phyloP scores from a whole-genome alignment of 108 stramenopile species.

The Epipyxis sp. region DNA sequence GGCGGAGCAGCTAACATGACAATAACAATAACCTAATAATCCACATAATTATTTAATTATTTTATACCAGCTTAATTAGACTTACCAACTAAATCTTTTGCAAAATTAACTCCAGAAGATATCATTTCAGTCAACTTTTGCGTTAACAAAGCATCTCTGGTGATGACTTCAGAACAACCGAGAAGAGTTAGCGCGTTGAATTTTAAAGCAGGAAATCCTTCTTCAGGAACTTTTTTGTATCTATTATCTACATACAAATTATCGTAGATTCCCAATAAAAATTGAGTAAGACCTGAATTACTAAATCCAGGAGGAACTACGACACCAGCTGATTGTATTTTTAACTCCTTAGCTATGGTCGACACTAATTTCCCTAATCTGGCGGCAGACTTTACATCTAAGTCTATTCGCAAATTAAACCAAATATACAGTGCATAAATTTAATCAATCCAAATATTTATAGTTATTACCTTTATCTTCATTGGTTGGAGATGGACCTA shows the following conservation, averaged over 20 bases:
- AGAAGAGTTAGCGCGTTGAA: neutral
- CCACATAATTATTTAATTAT: too few relatives aligned
- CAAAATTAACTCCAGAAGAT: slow-evolving; percentile 45
- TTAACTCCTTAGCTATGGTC: slow-evolving; percentile 36
- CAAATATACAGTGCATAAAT: too few relatives aligned
- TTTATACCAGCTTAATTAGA: too few relatives aligned
- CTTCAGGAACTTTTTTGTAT: slow-evolving; percentile 29
- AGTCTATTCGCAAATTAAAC: neutral
- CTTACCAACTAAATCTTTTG: slow-evolving; percentile 91
- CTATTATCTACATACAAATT: slow-evolving; percentile 37
- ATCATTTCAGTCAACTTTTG: slow-evolving; percentile 18
- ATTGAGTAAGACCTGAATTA: neutral
- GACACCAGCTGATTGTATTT: slow-evolving; percentile 38
- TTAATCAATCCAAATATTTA: too few relatives aligned
- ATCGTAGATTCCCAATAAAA: slow-evolving; percentile 36
- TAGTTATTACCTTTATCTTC: neutral
- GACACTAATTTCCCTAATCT: slow-evolving; percentile 29
- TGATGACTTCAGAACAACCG: neutral
- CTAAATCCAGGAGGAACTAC: slow-evolving; percentile 35
- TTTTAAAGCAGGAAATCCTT: neutral
- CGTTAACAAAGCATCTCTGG: slow-evolving; percentile 2
- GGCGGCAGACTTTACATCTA: neutral
- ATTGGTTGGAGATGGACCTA: slow-evolving; percentile 11
- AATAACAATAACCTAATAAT: too few relatives aligned
- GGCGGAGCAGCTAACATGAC: slow-evolving; percentile 81